Evolutionary conservation across 2,329 filamentous ascomycete species (phyloP).

Genomic region (Hypoxylon sp.): DNA sequence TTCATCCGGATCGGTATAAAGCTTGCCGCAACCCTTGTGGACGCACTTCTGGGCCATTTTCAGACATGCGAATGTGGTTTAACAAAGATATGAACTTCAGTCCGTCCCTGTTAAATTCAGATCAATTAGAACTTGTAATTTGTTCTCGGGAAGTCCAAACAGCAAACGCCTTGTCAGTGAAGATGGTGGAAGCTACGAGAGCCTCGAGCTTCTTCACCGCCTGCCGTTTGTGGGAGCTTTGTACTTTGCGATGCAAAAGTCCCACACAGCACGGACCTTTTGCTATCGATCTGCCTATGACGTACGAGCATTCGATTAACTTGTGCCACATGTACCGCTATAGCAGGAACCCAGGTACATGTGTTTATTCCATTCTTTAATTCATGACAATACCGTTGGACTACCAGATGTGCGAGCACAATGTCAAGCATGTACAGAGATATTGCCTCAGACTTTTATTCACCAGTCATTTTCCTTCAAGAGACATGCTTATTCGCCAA

Average conservation of each 20-base stretch:
- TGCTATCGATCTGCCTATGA: constrained; percentile 27
- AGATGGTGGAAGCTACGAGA: constrained; percentile 44
- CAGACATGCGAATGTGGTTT: constrained; percentile 7
- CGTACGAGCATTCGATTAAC: constrained; percentile 24
- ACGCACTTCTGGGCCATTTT: constrained; percentile 88
- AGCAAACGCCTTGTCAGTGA: constrained; percentile 33
- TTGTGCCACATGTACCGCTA: neutral
- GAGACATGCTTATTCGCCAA: neutral
- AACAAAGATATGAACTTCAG: constrained; percentile 1
- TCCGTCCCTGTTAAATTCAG: neutral
- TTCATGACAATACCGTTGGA: neutral
- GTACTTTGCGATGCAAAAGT: constrained; percentile 35
- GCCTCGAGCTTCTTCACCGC: constrained; percentile 42
- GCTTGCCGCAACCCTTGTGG: constrained; percentile 95
- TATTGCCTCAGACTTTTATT: neutral
- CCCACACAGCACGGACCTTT: constrained; percentile 36
- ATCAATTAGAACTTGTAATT: constrained; percentile 2
- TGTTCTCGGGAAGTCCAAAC: neutral
- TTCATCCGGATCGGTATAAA: constrained; percentile 85
- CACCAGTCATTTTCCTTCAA: neutral
- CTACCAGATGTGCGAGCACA: neutral
- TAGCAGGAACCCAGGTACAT: neutral
- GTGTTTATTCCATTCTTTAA: neutral
- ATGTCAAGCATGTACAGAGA: neutral
- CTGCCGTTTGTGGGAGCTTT: constrained; percentile 38